Percentiles rank a stretch among this genome's conserved stretches.
Evolutionary conservation across 805 yeast species (phyloP).

Genomic region (Babjeviella inositovora): DNA sequence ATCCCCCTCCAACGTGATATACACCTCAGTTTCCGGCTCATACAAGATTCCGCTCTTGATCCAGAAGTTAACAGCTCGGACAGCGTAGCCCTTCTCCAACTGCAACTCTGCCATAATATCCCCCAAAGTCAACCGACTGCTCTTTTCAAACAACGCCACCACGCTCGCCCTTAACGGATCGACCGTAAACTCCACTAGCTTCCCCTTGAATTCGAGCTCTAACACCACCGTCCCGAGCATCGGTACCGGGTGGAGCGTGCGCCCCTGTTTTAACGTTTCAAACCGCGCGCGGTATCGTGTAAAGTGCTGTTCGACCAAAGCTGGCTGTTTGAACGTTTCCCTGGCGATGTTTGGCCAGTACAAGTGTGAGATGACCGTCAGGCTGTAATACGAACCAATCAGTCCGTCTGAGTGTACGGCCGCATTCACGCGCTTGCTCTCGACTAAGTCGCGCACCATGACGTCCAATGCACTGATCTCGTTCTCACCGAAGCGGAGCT

Average conservation of each 20-base stretch:
- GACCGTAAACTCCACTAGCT: too few relatives aligned
- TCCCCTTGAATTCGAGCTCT: constrained; percentile 38
- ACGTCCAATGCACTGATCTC: constrained; percentile 62
- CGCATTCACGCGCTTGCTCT: constrained; percentile 31
- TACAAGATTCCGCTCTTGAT: constrained; percentile 34
- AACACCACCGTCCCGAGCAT: constrained; percentile 48
- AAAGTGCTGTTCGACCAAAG: constrained; percentile 18
- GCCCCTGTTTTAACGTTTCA: constrained; percentile 29
- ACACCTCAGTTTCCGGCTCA: constrained; percentile 16
- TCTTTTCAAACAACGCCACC: constrained; percentile 26
- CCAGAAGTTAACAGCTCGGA: constrained; percentile 43
- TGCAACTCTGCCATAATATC: constrained; percentile 16
- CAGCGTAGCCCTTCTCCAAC: constrained; percentile 23
- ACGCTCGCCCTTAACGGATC: constrained; percentile 59
- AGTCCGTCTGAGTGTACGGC: constrained; percentile 10
- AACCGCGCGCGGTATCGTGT: constrained; percentile 26
- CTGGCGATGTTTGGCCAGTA: constrained; percentile 52
- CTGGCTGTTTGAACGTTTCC: constrained; percentile 32
- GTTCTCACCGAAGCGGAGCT: constrained; percentile 46
- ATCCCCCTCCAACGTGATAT: constrained; percentile 8
- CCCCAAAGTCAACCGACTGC: constrained; percentile 10
- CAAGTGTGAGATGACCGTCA: constrained; percentile 55
- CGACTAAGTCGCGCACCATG: constrained; percentile 62
- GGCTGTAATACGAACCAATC: constrained; percentile 18
- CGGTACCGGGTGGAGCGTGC: constrained; percentile 40